Evolutionary conservation across 2,329 filamentous ascomycete species (phyloP).

Genomic region (Malbranchea zuffiana): DNA sequence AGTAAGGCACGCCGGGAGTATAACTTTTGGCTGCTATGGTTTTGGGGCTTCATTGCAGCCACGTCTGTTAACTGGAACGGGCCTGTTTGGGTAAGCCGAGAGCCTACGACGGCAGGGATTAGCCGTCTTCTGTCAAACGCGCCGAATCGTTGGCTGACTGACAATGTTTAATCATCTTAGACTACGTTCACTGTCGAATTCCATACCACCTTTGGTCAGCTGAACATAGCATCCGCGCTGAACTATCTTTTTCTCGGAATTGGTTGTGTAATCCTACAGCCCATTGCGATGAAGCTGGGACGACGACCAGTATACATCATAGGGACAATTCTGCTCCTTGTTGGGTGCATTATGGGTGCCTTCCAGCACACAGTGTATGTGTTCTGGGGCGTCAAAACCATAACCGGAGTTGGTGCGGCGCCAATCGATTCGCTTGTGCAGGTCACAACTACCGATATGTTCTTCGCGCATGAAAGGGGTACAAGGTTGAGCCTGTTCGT

Average conservation of each 20-base stretch:
- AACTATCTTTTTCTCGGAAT: slow-evolving; percentile 13
- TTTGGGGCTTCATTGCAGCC: slow-evolving; percentile 15
- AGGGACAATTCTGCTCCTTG: slow-evolving; percentile 9
- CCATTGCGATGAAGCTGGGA: slow-evolving; percentile 16
- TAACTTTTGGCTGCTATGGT: slow-evolving; percentile 16
- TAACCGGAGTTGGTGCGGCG: slow-evolving; percentile 30
- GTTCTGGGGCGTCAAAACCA: slow-evolving; percentile 9
- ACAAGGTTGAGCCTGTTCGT: slow-evolving; percentile 35
- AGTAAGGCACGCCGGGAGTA: slow-evolving; percentile 15
- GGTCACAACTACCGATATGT: slow-evolving; percentile 37
- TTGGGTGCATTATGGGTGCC: slow-evolving; percentile 12
- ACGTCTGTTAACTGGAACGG: slow-evolving; percentile 14
- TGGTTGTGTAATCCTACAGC: slow-evolving; percentile 12
- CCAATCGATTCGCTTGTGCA: slow-evolving; percentile 42
- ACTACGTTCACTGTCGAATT: slow-evolving; percentile 12
- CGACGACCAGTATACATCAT: slow-evolving; percentile 13
- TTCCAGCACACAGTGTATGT: slow-evolving; percentile 10
- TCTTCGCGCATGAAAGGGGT: slow-evolving; percentile 38
- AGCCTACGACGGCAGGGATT: too few relatives aligned
- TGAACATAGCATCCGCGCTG: slow-evolving; percentile 12
- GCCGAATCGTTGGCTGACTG: neutral
- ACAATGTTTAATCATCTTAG: slow-evolving; percentile 2
- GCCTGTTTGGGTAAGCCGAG: slow-evolving; percentile 13
- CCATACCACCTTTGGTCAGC: slow-evolving; percentile 8
- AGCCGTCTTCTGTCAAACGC: neutral